Base-by-base conservation (phyloP, 2,329 filamentous ascomycete genomes). In the Sporothrix pseudoabietina region DNA sequence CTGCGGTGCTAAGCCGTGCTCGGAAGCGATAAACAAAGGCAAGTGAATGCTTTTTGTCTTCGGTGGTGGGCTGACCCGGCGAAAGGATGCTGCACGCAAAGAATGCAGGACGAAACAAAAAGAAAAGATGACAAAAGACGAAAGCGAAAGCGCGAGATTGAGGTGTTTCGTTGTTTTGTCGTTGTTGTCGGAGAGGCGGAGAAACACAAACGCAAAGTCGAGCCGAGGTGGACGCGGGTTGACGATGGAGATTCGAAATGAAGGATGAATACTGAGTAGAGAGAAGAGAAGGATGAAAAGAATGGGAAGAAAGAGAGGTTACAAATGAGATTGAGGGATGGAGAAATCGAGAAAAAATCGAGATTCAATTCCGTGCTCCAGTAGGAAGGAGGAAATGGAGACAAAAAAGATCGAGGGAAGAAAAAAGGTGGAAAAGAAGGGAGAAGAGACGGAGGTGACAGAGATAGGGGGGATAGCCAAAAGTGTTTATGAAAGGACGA, bases 41-140 rank as follows among this genome's bases (percentile, higher is more conserved):
- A 76, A 76, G 74, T 52, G 69, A 76, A 76, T 76, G 75, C 72
- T 72, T 75, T 71, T 41, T 71, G 69, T 71, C 41, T 44, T 44
- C 39, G 39, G 32, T 54, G 63, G 32, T 54, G 35, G 47, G 22
- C 26, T 35, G 35, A 4, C 19, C n/a, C 16, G 26, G 35, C 8
- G 54, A 49, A 71, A 44, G 52, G 55, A 35, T 52, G 55, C 14
- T 14, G 30, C 26, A 57, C 26, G 59, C 35, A 35, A 57, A 30
- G 57, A 66, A 74, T 57, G 35, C 65, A 69, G 4, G 32, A 49
- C 57, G 22, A 22, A 54, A 44, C 55, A 54, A 49, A 59, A 69
- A 22, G 12, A 39, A 35, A 54, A 9, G 26, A 71, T 1, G 14
- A 49, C 12, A 2, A 49, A 54, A 66, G 16, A 30, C 19, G 52